These are phyloP conservation scores for Tuber brumale DNA, from an alignment of 495 filamentous ascomycete genomes.

Conservation along the genomic window DNA sequence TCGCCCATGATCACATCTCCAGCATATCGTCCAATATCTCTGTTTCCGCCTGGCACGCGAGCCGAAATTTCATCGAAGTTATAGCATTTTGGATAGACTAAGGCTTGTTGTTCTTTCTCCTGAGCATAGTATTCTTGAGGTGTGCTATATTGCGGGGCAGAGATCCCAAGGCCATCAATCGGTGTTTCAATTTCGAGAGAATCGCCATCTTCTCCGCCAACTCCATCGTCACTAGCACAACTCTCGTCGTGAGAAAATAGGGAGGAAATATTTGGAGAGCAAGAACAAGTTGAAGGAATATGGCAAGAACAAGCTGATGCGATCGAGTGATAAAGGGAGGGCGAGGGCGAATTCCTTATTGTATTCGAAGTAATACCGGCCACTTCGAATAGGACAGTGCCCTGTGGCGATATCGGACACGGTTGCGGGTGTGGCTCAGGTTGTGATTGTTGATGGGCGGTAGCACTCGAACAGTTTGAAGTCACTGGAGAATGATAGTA, in stretches of 20 bases:
- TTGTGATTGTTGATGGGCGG: slow-evolving; percentile 18
- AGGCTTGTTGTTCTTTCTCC: slow-evolving; percentile 9
- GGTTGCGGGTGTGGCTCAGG: background rate
- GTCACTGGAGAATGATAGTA: slow-evolving; percentile 37
- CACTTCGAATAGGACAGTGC: background rate
- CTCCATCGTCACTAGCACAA: slow-evolving; percentile 28
- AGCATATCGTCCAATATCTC: slow-evolving; percentile 37
- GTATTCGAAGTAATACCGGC: background rate
- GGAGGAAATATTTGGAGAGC: slow-evolving; percentile 29
- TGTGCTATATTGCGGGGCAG: slow-evolving; percentile 11
- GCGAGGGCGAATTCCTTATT: slow-evolving; percentile 1
- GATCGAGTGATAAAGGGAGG: slow-evolving; percentile 25
- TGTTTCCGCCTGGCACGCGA: slow-evolving; percentile 29
- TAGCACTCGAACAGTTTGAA: slow-evolving; percentile 24
- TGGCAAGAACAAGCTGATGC: slow-evolving; percentile 31
- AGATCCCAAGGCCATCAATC: slow-evolving; percentile 32
- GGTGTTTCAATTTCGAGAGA: slow-evolving; percentile 30
- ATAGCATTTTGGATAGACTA: slow-evolving; percentile 30
- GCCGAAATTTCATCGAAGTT: slow-evolving; percentile 38
- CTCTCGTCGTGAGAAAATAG: slow-evolving; percentile 29
- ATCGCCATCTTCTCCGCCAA: slow-evolving; percentile 25
- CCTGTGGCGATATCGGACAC: background rate
- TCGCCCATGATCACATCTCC: slow-evolving; percentile 37
- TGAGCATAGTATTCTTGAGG: slow-evolving; percentile 9
- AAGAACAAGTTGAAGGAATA: slow-evolving; percentile 18